Percentiles rank a stretch among this genome's conserved stretches.
These are phyloP conservation scores for Chloropicon primus DNA, from an alignment of 139 green algal genomes.

Conservation along the genomic window DNA sequence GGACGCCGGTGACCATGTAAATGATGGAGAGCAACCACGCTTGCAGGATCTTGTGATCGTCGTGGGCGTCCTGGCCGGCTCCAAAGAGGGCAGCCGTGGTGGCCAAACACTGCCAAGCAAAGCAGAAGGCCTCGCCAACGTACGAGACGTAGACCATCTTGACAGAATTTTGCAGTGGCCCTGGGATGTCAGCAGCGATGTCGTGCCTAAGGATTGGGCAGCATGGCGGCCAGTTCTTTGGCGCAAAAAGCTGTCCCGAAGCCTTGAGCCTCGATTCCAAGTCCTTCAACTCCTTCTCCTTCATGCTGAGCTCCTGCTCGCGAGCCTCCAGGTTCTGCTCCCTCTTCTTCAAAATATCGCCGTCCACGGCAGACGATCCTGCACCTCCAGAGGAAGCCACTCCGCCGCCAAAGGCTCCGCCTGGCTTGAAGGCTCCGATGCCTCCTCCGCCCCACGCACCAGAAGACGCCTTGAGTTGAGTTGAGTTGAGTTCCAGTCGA, in stretches of 20 bases:
- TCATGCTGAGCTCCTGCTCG: background rate
- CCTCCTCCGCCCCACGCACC: background rate
- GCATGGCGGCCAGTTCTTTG: conserved; percentile 51
- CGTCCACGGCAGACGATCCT: background rate
- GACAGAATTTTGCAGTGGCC: conserved; percentile 13
- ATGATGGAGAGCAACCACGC: conserved; percentile 29
- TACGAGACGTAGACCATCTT: conserved; percentile 23
- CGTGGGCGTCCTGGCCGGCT: background rate
- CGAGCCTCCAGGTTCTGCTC: background rate
- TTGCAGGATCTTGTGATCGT: conserved; percentile 11
- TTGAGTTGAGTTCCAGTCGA: too few species aligned
- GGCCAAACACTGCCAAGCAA: conserved; percentile 11
- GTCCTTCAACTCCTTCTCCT: conserved; percentile 24
- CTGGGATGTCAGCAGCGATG: conserved; percentile 45
- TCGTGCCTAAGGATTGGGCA: conserved; percentile 46
- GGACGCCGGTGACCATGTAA: conserved; percentile 43
- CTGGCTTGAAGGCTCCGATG: background rate
- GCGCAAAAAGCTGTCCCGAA: background rate
- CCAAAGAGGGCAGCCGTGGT: conserved; percentile 3
- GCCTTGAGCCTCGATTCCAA: conserved; percentile 17
- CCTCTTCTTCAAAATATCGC: background rate
- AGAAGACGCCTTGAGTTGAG: background rate
- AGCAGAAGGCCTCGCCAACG: conserved; percentile 18
- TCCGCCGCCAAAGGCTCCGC: background rate
- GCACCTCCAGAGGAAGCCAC: background rate